These are phyloP conservation scores for Alternaria sp. DNA, from an alignment of 2,329 filamentous ascomycete species.

Conservation along the genomic window DNA sequence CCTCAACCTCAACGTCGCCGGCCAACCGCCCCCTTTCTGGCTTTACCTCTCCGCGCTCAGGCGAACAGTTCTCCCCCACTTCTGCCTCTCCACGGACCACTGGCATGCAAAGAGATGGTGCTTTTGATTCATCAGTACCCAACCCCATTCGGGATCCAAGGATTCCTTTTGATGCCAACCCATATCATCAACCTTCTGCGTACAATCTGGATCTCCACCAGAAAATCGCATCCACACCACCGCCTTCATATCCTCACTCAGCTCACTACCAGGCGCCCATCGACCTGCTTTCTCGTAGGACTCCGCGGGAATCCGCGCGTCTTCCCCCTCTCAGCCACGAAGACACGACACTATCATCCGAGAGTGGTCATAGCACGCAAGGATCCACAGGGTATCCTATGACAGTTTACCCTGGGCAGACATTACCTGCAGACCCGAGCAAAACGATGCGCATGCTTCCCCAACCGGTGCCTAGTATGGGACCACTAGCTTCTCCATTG, in stretches of 20 bases:
- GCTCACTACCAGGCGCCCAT: constrained; percentile 34
- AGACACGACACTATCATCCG: constrained; percentile 53
- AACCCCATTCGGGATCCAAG: constrained; percentile 32
- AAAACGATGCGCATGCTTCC: constrained; percentile 51
- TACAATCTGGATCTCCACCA: constrained; percentile 29
- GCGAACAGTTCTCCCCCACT: constrained; percentile 47
- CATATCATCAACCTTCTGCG: constrained; percentile 27
- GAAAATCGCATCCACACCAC: constrained; percentile 28
- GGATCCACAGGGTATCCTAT: constrained; percentile 27
- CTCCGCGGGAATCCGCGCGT: constrained; percentile 38
- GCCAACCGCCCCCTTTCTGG: constrained; percentile 40
- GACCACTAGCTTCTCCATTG: constrained; percentile 40
- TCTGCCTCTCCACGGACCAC: constrained; percentile 47
- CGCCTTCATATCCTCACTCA: constrained; percentile 27
- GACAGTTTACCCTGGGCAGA: constrained; percentile 19
- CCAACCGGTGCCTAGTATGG: constrained; percentile 47
- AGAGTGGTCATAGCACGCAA: constrained; percentile 42
- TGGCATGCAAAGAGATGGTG: constrained; percentile 35
- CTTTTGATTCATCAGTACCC: constrained; percentile 33
- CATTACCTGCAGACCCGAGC: constrained; percentile 38
- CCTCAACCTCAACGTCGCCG: constrained; percentile 48
- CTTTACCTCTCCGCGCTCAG: constrained; percentile 45
- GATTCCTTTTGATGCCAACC: constrained; percentile 28
- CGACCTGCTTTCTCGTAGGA: constrained; percentile 45
- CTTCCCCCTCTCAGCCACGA: constrained; percentile 50